phyloP scores from a whole-genome alignment of 495 filamentous ascomycete genomes.

The Stereocaulon alpinum region DNA sequence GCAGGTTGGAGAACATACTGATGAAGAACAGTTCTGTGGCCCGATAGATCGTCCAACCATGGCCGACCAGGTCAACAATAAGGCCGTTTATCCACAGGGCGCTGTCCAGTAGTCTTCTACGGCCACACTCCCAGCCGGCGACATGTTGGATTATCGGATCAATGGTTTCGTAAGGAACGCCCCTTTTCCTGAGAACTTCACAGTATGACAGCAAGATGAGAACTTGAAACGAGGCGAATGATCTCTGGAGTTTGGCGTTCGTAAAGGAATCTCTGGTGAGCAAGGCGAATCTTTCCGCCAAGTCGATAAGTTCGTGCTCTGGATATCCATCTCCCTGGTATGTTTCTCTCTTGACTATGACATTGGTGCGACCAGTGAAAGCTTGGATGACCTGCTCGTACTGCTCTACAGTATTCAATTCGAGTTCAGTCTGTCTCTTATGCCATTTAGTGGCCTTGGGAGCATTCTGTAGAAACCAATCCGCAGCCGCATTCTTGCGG shows the following conservation, averaged over 20 bases:
- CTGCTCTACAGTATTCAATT: slow-evolving; percentile 3
- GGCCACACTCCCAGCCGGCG: background rate
- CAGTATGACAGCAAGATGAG: slow-evolving; percentile 8
- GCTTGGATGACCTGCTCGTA: background rate
- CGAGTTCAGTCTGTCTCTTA: background rate
- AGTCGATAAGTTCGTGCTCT: background rate
- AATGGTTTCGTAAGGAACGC: slow-evolving; percentile 1
- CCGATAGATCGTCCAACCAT: slow-evolving; percentile 9
- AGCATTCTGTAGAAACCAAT: background rate
- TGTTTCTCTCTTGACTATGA: background rate
- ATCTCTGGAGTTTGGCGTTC: slow-evolving; percentile 5
- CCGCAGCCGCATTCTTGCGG: background rate
- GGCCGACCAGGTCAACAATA: slow-evolving; percentile 3
- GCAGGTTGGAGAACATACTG: background rate
- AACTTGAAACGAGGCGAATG: slow-evolving; percentile 2
- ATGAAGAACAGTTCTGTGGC: slow-evolving; percentile 8
- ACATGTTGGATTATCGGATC: background rate
- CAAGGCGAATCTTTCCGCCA: slow-evolving; percentile 2
- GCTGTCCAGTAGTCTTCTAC: background rate
- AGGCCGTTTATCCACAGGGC: background rate
- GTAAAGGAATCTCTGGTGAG: slow-evolving; percentile 1
- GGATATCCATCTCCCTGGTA: background rate
- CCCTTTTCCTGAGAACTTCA: slow-evolving; percentile 4
- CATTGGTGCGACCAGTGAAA: background rate
- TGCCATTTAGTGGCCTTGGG: background rate